A percentile compares a stretch with the other conserved stretches of the same genome.
These are phyloP conservation scores for Lactarius hatsudake DNA, from an alignment of 768 basidiomycete genomes.

Conservation along the genomic window DNA sequence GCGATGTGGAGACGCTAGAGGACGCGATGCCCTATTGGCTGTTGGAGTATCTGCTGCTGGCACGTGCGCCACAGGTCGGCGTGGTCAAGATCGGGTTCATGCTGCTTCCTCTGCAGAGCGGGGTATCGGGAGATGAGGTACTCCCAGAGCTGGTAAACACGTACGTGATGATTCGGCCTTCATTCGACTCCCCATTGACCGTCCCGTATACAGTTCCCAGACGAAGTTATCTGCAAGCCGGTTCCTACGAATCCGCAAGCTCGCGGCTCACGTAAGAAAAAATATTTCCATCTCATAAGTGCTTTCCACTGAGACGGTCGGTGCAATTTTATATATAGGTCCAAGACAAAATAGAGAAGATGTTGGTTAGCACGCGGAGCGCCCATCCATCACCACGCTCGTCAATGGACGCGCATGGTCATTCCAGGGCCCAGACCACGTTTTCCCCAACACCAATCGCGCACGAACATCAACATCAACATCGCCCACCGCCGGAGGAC, in stretches of 20 bases:
- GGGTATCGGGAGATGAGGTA: conserved; percentile 54
- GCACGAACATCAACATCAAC: conserved; percentile 33
- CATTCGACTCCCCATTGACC: background rate
- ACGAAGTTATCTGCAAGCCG: conserved; percentile 87
- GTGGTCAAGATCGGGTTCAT: conserved; percentile 85
- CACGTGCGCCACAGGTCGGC: conserved; percentile 51
- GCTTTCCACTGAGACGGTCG: background rate
- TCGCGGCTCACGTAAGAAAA: conserved; percentile 69
- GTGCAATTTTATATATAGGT: conserved; percentile 46
- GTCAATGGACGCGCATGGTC: conserved; percentile 36
- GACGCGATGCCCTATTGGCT: conserved; percentile 84
- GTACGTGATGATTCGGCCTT: conserved; percentile 63
- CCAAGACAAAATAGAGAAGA: conserved; percentile 74
- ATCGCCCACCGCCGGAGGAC: conserved; percentile 48
- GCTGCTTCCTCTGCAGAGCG: conserved; percentile 69
- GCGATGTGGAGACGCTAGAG: conserved; percentile 58
- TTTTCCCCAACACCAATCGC: conserved; percentile 28
- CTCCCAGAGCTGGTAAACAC: conserved; percentile 82
- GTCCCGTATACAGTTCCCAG: conserved; percentile 48
- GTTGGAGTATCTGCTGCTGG: conserved; percentile 77
- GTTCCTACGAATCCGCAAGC: conserved; percentile 81
- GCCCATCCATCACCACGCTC: conserved; percentile 32
- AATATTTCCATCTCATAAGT: background rate
- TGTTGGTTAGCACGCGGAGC: conserved; percentile 36
- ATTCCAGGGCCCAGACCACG: conserved; percentile 22